phyloP scores from a whole-genome alignment of 768 basidiomycete genomes.

The Crepidotus variabilis region DNA sequence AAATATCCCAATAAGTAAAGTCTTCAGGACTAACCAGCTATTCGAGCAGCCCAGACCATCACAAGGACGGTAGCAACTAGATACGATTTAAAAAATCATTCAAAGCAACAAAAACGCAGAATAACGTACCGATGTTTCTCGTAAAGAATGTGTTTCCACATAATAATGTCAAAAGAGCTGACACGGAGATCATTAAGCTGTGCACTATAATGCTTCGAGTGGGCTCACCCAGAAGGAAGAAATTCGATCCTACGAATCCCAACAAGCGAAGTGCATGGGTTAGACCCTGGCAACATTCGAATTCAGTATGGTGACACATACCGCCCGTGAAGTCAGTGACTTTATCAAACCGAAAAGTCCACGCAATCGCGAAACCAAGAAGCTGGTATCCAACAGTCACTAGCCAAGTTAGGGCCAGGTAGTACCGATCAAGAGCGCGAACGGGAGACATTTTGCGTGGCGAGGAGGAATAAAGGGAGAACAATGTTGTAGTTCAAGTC shows the following conservation, averaged over 20 bases:
- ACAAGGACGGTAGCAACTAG: constrained; percentile 50
- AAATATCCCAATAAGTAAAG: not conserved
- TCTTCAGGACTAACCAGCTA: constrained; percentile 35
- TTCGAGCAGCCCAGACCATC: constrained; percentile 63
- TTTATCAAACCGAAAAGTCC: constrained; percentile 70
- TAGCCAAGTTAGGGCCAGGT: constrained; percentile 45
- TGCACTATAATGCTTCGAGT: not conserved
- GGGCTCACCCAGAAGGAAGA: constrained; percentile 51
- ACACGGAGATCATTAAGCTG: constrained; percentile 2
- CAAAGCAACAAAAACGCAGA: not conserved
- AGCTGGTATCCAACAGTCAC: constrained; percentile 59
- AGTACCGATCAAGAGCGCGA: constrained; percentile 46
- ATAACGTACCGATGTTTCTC: constrained; percentile 42
- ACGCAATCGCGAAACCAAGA: constrained; percentile 60
- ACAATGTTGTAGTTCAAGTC: not conserved
- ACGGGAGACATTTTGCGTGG: constrained; percentile 29
- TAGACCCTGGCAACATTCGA: not conserved
- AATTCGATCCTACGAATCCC: constrained; percentile 51
- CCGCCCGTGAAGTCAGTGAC: constrained; percentile 69
- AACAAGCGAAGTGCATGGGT: not conserved
- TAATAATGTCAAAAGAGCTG: constrained; percentile 59
- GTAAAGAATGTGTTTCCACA: constrained; percentile 58
- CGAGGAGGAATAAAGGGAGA: not conserved
- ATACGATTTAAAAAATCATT: not conserved
- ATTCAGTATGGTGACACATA: constrained; percentile 16